Evolutionary conservation across 768 basidiomycete genomes (phyloP), one percentile per base, ranked within the genome.

Genomic region (Heimioporus sp.): DNA sequence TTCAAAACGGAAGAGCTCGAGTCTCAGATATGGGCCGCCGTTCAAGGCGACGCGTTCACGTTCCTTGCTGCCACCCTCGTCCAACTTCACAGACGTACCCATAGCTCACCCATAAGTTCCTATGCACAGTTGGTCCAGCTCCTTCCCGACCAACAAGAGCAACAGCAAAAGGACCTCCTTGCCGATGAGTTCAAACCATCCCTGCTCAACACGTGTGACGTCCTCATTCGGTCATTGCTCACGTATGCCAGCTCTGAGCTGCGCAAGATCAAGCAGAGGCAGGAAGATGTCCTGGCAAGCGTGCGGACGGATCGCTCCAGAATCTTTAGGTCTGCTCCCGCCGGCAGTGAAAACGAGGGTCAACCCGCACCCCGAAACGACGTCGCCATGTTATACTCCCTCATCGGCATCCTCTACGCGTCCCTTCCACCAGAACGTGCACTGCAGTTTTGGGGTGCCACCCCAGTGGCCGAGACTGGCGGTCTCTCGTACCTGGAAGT

Each of bases 391-490:
- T 72, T 97, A 10, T 94, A 89, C 65, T 80, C 84, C 3, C 83
- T 95, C 67, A 84, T 95, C 51, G 91, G 92, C 8, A 73, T 90
- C 6, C 76, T 96, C 17, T 96, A 91, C 64, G 75, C 82, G 7
- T 75, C 82, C 8, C 80, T 92, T 11, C 85, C 89, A 4, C 72
- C 80, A 0, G 92, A 96, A 60, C 74, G 81, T 10, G 91, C 86
- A 1, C 74, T 94, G 40, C 90, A 92, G 60, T 96, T 90, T 68
- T 97, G 93, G 93, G 83, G 85, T 10, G 81, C 85, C 2, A 77
- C 80, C 0, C 79, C 78, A 4, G 73, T 73, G 4, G 64, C 63
- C 36, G 78, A 79, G 7, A 48, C 68, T 0, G 69, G 70, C 12
- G 70, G 69, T 24, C 65, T 74, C 12, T 72, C 80, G 4, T 87